Percentiles rank a stretch among this genome's conserved stretches.
Conservation (phyloP, 192 early-diverging fungal genomes). For the Helicostylum pulchrum region DNA sequence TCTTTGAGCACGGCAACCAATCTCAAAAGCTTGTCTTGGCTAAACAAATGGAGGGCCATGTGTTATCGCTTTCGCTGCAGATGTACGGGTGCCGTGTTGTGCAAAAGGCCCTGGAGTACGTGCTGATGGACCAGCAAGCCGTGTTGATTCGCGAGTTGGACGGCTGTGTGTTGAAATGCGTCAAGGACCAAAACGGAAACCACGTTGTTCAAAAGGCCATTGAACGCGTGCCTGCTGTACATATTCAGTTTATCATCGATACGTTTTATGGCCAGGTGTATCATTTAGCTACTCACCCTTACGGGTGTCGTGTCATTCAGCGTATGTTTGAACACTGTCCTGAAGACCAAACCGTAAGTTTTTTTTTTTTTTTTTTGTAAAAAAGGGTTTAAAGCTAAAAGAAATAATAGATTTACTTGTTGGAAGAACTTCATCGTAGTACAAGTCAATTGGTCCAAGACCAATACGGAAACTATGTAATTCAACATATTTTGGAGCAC, state of each 20-base stretch:
- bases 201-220: constrained; percentile 99
- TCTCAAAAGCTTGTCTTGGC: constrained; percentile 90
- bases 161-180: constrained; percentile 94
- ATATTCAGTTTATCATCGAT: constrained; percentile 96
- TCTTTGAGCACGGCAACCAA: constrained; percentile 97
- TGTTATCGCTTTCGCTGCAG: constrained; percentile 88
- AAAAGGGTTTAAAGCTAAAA: no score
- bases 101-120: constrained; percentile 97
- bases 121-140: constrained; percentile 87
- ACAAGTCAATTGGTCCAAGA: constrained; percentile 93
- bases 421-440: constrained; percentile 93
- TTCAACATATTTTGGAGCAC: constrained; percentile 96
- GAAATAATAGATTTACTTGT: constrained; percentile 73
- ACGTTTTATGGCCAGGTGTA: constrained; percentile 97
- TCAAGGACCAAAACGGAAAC: constrained; percentile 99
- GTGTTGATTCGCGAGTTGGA: constrained; percentile 87
- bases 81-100: constrained; percentile 99
- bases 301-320: constrained; percentile 99
- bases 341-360: constrained; percentile 69
- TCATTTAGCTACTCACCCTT: constrained; percentile 94
- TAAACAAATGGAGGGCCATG: constrained; percentile 96
- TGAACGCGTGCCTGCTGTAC: constrained; percentile 88
- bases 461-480: constrained; percentile 99
- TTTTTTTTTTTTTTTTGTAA: not conserved
- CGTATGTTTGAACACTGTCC: constrained; percentile 99